These are phyloP conservation scores for Fusarium bulbicola DNA, from an alignment of 2,329 filamentous ascomycete species.

Conservation along the genomic window DNA sequence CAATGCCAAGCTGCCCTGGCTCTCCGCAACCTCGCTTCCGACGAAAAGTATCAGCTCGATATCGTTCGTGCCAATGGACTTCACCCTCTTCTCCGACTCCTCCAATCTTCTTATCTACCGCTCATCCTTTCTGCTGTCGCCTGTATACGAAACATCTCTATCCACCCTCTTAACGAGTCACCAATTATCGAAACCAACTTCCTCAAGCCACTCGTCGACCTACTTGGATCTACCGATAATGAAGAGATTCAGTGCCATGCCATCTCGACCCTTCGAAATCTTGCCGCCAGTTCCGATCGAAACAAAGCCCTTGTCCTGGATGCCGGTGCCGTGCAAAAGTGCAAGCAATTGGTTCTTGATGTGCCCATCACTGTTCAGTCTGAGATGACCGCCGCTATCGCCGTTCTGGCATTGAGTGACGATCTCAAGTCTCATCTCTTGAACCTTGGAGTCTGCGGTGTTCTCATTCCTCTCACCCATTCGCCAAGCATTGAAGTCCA, in stretches of 20 bases:
- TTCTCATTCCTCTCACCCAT: constrained; percentile 92
- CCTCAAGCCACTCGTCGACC: constrained; percentile 89
- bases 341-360: constrained; percentile 93
- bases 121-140: constrained; percentile 96
- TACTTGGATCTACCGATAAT: constrained; percentile 94
- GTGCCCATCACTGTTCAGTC: constrained; percentile 96
- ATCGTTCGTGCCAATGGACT: constrained; percentile 92
- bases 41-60: constrained; percentile 98
- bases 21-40: constrained; percentile 92
- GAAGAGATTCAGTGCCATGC: constrained; percentile 99
- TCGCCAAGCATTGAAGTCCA: constrained; percentile 98
- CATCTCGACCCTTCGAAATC: constrained; percentile 93
- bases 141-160: constrained; percentile 98
- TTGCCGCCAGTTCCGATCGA: constrained; percentile 94
- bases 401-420: constrained; percentile 92
- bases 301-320: constrained; percentile 99
- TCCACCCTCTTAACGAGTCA: constrained; percentile 96
- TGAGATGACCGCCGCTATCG: constrained; percentile 99
- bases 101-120: constrained; percentile 95
- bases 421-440: constrained; percentile 93
- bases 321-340: constrained; percentile 96
- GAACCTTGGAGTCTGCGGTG: constrained; percentile 93
- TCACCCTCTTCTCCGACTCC: constrained; percentile 82
- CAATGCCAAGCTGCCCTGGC: constrained; percentile 97
- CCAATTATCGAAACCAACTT: constrained; percentile 99